phyloP scores from a whole-genome alignment of 805 yeast genomes.

The Pichia nakasei region DNA sequence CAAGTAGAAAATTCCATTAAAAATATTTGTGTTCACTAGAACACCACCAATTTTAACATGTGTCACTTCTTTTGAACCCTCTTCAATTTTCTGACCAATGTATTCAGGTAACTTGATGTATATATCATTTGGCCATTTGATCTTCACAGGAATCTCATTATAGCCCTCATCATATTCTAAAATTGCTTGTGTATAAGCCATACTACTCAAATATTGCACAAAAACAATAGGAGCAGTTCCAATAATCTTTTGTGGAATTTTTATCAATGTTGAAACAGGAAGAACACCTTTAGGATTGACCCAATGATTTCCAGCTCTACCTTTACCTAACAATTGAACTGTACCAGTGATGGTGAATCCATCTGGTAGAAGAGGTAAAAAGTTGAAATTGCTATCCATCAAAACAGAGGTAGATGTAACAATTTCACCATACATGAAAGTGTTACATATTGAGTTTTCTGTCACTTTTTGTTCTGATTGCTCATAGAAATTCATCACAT shows the following conservation, averaged over 20 bases:
- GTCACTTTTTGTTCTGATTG: slow-evolving; percentile 10
- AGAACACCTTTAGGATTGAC: slow-evolving; percentile 88
- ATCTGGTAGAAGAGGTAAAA: slow-evolving; percentile 54
- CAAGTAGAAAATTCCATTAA: slow-evolving; percentile 50
- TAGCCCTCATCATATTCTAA: slow-evolving; percentile 43
- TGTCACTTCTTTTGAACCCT: slow-evolving; percentile 41
- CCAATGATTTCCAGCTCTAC: slow-evolving; percentile 94
- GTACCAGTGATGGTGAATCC: slow-evolving; percentile 70
- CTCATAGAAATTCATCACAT: slow-evolving; percentile 30
- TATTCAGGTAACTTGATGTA: slow-evolving; percentile 64
- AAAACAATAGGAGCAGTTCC: slow-evolving; percentile 57
- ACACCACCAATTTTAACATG: slow-evolving; percentile 79
- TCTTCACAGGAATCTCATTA: slow-evolving; percentile 64
- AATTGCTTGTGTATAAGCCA: slow-evolving; percentile 78
- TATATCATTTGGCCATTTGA: slow-evolving; percentile 97
- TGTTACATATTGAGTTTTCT: slow-evolving; percentile 45
- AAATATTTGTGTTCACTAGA: slow-evolving; percentile 66
- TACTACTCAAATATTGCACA: slow-evolving; percentile 73
- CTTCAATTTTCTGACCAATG: slow-evolving; percentile 23
- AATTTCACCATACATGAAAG: slow-evolving; percentile 74
- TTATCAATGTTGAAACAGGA: slow-evolving; percentile 67
- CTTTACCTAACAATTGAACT: slow-evolving; percentile 83
- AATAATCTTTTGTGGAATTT: slow-evolving; percentile 39
- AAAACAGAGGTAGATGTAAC: slow-evolving; percentile 80
- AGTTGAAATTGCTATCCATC: slow-evolving; percentile 59